phyloP scores from a whole-genome alignment of 208 protist genomes.

The Crithidia brevicula region DNA sequence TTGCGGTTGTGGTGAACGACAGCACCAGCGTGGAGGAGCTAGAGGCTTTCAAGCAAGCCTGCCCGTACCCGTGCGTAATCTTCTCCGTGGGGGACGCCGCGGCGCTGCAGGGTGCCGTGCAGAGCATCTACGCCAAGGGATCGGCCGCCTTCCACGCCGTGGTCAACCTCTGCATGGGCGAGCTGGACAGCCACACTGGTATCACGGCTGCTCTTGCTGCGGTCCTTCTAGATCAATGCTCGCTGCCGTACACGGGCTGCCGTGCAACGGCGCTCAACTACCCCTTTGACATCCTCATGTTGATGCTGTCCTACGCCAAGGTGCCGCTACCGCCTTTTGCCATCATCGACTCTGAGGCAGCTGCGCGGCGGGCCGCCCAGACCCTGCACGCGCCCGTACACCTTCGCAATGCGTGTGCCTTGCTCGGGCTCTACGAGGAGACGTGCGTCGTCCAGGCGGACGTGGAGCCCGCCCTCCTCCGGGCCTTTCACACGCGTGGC shows the following conservation, averaged over 20 bases:
- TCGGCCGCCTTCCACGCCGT: conserved; percentile 21
- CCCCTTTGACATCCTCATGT: conserved; percentile 66
- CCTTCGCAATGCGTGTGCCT: conserved; percentile 25
- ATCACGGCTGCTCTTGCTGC: conserved; percentile 45
- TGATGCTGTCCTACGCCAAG: conserved; percentile 81
- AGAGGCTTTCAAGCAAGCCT: conserved; percentile 38
- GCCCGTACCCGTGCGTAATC: conserved; percentile 29
- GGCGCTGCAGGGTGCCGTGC: conserved; percentile 40
- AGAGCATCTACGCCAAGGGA: conserved; percentile 31
- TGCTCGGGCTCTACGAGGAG: conserved; percentile 9
- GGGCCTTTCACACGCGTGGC: conserved; percentile 25
- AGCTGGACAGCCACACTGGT: conserved; percentile 24
- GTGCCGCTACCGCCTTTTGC: conserved; percentile 63
- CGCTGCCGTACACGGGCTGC: conserved; percentile 60
- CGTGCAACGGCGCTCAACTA: conserved; percentile 52
- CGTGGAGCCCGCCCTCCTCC: conserved; percentile 9
- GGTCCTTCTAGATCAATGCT: conserved; percentile 44
- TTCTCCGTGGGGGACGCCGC: conserved; percentile 38
- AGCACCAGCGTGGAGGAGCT: conserved; percentile 29
- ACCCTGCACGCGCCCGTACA: conserved; percentile 36
- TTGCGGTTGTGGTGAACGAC: conserved; percentile 25
- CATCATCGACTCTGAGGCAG: conserved; percentile 36
- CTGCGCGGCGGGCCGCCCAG: conserved; percentile 31
- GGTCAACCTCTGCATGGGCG: conserved; percentile 61
- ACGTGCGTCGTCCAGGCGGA: conserved; percentile 7